These are phyloP conservation scores for Ophiostoma angusticollis DNA, from an alignment of 2,329 filamentous ascomycete genomes.

Conservation along the genomic window DNA sequence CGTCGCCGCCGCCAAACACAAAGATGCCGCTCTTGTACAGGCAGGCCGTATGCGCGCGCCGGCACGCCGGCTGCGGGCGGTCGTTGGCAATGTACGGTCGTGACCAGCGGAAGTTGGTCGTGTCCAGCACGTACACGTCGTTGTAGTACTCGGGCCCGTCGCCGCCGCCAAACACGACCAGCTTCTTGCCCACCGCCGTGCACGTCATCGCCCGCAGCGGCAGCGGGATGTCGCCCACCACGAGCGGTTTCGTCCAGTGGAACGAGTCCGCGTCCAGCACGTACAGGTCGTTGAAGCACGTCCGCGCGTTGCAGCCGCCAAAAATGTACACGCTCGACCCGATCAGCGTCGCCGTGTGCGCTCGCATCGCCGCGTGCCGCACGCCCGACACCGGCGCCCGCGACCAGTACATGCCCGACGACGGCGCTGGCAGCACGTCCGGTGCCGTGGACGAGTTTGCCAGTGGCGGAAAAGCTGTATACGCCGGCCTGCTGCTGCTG, in stretches of 20 bases:
- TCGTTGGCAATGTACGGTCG: slow-evolving; percentile 48
- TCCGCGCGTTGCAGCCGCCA: slow-evolving; percentile 52
- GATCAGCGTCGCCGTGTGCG: slow-evolving; percentile 53
- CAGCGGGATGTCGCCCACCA: slow-evolving; percentile 50
- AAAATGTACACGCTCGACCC: slow-evolving; percentile 57
- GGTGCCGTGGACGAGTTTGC: slow-evolving; percentile 42
- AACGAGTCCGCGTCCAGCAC: slow-evolving; percentile 58
- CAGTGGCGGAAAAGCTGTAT: slow-evolving; percentile 43
- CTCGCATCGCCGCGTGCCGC: slow-evolving; percentile 47
- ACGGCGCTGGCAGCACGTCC: slow-evolving; percentile 49
- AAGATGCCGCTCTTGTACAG: slow-evolving; percentile 59
- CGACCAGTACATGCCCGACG: slow-evolving; percentile 63
- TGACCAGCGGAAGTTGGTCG: slow-evolving; percentile 54
- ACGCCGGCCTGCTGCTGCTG: slow-evolving; percentile 15
- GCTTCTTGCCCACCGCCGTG: slow-evolving; percentile 55
- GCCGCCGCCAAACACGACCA: slow-evolving; percentile 57
- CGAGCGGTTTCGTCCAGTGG: slow-evolving; percentile 53
- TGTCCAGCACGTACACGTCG: slow-evolving; percentile 60
- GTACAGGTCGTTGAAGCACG: slow-evolving; percentile 58
- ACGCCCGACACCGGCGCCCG: slow-evolving; percentile 50
- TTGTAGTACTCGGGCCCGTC: slow-evolving; percentile 61
- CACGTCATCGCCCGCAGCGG: slow-evolving; percentile 60
- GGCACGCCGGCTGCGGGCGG: slow-evolving; percentile 40
- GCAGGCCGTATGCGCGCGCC: slow-evolving; percentile 57
- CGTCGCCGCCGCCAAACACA: slow-evolving; percentile 59